Evolutionary conservation across 352 stramenopile species (phyloP).

Genomic region (Pythium sp.): DNA sequence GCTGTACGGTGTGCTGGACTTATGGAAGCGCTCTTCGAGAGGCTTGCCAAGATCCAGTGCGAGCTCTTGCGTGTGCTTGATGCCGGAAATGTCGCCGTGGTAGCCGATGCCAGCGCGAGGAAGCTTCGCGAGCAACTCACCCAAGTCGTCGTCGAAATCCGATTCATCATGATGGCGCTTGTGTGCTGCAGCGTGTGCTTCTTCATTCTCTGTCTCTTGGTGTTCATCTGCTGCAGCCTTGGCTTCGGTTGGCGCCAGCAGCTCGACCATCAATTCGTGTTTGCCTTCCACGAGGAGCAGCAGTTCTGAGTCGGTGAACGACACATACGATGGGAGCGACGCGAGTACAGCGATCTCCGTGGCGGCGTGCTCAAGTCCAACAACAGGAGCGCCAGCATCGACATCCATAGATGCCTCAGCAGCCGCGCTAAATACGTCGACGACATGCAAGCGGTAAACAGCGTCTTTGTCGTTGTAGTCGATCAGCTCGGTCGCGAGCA

Average conservation of each 20-base stretch:
- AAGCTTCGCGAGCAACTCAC: conserved; percentile 57
- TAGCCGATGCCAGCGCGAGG: conserved; percentile 77
- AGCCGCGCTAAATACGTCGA: conserved; percentile 28
- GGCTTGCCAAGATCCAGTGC: conserved; percentile 45
- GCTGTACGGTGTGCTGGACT: conserved; percentile 75
- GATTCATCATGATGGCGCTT: conserved; percentile 61
- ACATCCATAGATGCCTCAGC: conserved; percentile 25
- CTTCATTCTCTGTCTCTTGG: conserved; percentile 1
- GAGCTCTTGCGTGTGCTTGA: conserved; percentile 53
- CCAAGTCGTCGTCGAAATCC: conserved; percentile 52
- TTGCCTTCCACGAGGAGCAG: conserved; percentile 59
- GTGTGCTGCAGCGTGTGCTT: conserved; percentile 22
- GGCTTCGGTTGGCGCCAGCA: conserved; percentile 2
- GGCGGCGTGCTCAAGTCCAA: conserved; percentile 38
- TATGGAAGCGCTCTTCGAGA: conserved; percentile 72
- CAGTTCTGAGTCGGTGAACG: conserved; percentile 41
- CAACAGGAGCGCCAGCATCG: conserved; percentile 29
- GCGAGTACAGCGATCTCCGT: conserved; percentile 45
- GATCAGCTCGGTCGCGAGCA: conserved; percentile 47
- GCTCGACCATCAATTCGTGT: conserved; percentile 47
- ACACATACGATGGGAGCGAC: conserved; percentile 51
- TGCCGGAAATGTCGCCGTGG: conserved; percentile 58
- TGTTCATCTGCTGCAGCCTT: neutral
- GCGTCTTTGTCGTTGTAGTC: conserved; percentile 41
- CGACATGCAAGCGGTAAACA: conserved; percentile 48